These are phyloP conservation scores for Arthrobotrys iridis DNA, from an alignment of 2,329 filamentous ascomycete species.

Conservation along the genomic window DNA sequence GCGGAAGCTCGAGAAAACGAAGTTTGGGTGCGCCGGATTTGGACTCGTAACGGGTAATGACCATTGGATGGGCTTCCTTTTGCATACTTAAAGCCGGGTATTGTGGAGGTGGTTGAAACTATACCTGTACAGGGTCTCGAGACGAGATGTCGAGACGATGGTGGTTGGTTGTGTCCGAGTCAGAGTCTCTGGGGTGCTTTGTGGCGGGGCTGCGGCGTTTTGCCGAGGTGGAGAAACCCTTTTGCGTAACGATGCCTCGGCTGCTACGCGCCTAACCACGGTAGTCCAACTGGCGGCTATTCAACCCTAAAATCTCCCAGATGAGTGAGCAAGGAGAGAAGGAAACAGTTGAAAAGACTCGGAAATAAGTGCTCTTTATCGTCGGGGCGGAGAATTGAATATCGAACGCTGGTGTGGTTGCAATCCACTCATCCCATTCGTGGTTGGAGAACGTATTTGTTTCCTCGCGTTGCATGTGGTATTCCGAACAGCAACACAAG, in stretches of 20 bases:
- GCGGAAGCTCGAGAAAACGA: conserved; percentile 10
- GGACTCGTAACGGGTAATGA: conserved; percentile 7
- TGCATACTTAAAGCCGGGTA: conserved; percentile 34
- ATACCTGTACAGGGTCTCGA: conserved; percentile 11
- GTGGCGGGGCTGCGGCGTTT: background rate
- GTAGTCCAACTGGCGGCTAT: background rate
- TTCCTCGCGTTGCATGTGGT: no score
- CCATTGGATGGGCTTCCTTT: no score
- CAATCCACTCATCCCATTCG: no score
- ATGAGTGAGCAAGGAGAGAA: background rate
- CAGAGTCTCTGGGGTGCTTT: background rate
- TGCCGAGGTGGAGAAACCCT: background rate
- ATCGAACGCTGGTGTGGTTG: no score
- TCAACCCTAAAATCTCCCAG: background rate
- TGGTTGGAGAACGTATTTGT: no score
- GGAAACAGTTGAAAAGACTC: background rate
- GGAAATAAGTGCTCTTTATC: no score
- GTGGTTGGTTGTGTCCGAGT: no score
- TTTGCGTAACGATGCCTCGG: conserved; percentile 20
- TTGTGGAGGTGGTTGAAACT: background rate
- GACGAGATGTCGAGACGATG: conserved; percentile 51
- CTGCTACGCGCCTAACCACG: conserved; percentile 1
- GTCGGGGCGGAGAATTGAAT: no score
- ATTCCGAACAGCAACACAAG: no score
- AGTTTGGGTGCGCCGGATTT: background rate